Conservation (phyloP, 1,284 basidiomycete genomes). For the Sparassis latifolia region DNA sequence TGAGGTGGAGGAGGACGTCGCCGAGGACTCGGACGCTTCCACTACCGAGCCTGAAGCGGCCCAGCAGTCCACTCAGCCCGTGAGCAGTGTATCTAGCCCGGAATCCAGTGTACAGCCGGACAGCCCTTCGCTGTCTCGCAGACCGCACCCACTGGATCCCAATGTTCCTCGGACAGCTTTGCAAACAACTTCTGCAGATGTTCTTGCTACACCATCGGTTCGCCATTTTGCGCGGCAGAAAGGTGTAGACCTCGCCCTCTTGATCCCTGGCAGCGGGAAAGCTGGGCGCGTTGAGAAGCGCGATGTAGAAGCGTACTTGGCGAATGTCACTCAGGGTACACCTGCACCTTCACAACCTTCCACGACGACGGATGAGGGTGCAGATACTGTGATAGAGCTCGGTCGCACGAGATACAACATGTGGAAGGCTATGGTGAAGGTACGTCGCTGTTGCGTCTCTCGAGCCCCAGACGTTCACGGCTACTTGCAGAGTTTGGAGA, state of each 20-base stretch:
- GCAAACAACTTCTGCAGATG: constrained; percentile 23
- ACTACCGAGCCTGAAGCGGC: constrained; percentile 9
- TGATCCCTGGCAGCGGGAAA: constrained; percentile 71
- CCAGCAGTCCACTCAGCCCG: background rate
- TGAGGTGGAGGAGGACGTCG: constrained; percentile 37
- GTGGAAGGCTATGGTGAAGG: constrained; percentile 85
- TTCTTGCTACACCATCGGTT: constrained; percentile 73
- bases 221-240: constrained; percentile 70
- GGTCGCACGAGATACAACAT: constrained; percentile 77
- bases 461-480: no score
- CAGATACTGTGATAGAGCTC: constrained; percentile 61
- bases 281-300: constrained; percentile 70
- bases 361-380: constrained; percentile 13
- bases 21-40: constrained; percentile 43
- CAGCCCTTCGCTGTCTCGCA: constrained; percentile 14
- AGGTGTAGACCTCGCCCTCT: constrained; percentile 50
- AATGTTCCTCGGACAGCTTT: constrained; percentile 27
- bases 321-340: constrained; percentile 11
- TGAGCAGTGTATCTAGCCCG: background rate
- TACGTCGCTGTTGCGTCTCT: constrained; percentile 18
- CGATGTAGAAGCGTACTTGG: constrained; percentile 64
- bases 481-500: constrained; percentile 59
- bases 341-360: background rate
- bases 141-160: constrained; percentile 67
- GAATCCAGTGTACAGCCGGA: background rate